These are phyloP conservation scores for Metarhizium anisopliae DNA, from an alignment of 2,329 filamentous ascomycete species.

Conservation along the genomic window DNA sequence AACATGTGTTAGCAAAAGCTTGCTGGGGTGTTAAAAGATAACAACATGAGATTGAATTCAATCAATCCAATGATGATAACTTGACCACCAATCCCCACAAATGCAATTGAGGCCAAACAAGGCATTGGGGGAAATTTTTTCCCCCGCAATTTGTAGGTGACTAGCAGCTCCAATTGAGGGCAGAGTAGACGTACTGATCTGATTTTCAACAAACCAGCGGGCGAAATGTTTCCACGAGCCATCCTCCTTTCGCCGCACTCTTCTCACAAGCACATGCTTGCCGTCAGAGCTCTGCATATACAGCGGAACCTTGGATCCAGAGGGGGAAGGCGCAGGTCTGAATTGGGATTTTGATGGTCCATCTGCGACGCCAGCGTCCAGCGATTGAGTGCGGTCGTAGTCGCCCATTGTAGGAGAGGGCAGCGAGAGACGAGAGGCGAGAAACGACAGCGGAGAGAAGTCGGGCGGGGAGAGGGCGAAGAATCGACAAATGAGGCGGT, in stretches of 20 bases:
- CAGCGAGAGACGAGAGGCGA: background rate
- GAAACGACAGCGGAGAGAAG: background rate
- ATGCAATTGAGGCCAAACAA: background rate
- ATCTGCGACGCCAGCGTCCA: constrained; percentile 12
- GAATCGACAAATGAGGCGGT: background rate
- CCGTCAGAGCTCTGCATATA: constrained; percentile 45
- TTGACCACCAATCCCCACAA: background rate
- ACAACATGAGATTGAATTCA: no score
- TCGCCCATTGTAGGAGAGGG: constrained; percentile 4
- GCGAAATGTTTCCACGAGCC: constrained; percentile 51
- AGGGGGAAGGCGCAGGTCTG: constrained; percentile 15
- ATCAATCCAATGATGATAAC: no score
- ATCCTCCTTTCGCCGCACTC: constrained; percentile 53
- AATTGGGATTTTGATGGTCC: constrained; percentile 17
- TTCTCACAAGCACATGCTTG: constrained; percentile 45
- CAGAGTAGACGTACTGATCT: constrained; percentile 56
- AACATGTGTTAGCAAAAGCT: background rate
- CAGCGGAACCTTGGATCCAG: constrained; percentile 34
- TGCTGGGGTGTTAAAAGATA: no score
- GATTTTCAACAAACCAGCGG: constrained; percentile 67
- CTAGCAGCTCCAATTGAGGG: background rate
- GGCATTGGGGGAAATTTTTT: background rate
- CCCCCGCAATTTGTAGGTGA: background rate
- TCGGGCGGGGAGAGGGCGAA: background rate
- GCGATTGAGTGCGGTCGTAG: background rate